A percentile compares a stretch with the other conserved stretches of the same genome.
Conservation (phyloP, 139 green algal genomes). For the Auxenochlorella protothecoides region DNA sequence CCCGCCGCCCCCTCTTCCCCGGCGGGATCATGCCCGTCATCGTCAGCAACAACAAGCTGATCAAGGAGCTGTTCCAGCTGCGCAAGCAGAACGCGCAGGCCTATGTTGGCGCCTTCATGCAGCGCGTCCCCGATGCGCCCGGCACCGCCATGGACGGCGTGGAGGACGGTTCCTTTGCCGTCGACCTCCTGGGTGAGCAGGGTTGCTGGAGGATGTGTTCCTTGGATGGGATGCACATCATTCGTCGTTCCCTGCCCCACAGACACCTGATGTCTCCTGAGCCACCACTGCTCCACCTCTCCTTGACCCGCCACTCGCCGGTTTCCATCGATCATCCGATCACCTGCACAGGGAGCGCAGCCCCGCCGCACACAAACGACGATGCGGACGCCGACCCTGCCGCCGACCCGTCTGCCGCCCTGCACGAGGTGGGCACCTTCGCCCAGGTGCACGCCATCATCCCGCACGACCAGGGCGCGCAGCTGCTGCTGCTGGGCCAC, state of each 20-base stretch:
- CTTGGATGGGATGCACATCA: too few relatives aligned
- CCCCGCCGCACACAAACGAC: too few relatives aligned
- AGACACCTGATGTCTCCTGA: too few relatives aligned
- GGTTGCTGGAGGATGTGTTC: too few relatives aligned
- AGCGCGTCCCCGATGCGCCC: conserved; percentile 1
- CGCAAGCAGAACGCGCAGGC: conserved; percentile 59
- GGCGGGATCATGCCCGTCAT: conserved; percentile 75
- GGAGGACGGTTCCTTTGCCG: background rate
- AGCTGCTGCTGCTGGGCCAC: conserved; percentile 87
- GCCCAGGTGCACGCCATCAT: conserved; percentile 72
- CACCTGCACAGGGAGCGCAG: too few relatives aligned
- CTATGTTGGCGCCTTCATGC: conserved; percentile 90
- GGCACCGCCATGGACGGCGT: background rate
- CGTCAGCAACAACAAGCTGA: conserved; percentile 62
- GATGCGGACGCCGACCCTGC: too few relatives aligned
- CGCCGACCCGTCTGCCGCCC: conserved; percentile 4
- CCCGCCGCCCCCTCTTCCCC: conserved; percentile 69
- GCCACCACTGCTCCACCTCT: background rate
- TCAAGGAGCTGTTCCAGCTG: conserved; percentile 71
- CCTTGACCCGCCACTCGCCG: background rate
- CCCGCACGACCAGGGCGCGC: conserved; percentile 45
- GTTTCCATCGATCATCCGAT: background rate
- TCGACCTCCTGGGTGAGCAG: background rate
- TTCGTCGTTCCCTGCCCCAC: too few relatives aligned
- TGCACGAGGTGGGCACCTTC: conserved; percentile 81